Base-by-base conservation (phyloP, 2,329 filamentous ascomycete genomes). In the Xylaria sp. region DNA sequence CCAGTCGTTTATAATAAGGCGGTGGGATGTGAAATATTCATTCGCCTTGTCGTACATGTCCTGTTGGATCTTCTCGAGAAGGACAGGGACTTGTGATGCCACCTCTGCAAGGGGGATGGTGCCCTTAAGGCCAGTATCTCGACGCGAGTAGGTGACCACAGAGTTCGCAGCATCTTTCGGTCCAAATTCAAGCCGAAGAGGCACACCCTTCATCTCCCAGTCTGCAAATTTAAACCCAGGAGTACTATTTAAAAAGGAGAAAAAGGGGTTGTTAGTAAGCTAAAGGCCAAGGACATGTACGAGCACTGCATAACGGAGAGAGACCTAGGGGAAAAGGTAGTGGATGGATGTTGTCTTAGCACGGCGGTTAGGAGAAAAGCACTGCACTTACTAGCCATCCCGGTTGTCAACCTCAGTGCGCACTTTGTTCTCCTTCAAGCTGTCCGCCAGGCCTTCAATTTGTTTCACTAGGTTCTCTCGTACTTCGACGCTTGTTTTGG, bases 171-270 rank as follows among this genome's bases (percentile, higher is more conserved):
- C 91, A 79, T 98, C 96, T 83, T 97, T 97, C 77, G 96, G 95
- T 6, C 97, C 97, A 78, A 97, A 97, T 82, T 99, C 96, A 68
- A 99, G 87, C 68, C 96, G 92, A 46, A 99, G 88, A 56, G 97
- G 96, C 51, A 98, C 92, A 79, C 97, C 96, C 83, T 95, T 97
- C 76, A 98, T 87, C 82, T 99, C 97, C 94, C 94, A 98, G 83
- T 99, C 94, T 83, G 97, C 97, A 86, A 99, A 99, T 83, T 99
- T 99, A 91, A 92, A 98, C 73, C 94, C 94, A 48, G 96, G 94
- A 69, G 94, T 89, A 90, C 73, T 75, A 8, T 25, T 49, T 25
- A 0, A 12, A 49, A 23, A 5, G n/a, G 18, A 33, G 20, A 41
- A 64, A 43, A 18, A 39, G 8, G 41, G 6, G 20, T 25, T 18